Evolutionary conservation across 768 basidiomycete species (phyloP).

Genomic region (Leccinellum luteum): DNA sequence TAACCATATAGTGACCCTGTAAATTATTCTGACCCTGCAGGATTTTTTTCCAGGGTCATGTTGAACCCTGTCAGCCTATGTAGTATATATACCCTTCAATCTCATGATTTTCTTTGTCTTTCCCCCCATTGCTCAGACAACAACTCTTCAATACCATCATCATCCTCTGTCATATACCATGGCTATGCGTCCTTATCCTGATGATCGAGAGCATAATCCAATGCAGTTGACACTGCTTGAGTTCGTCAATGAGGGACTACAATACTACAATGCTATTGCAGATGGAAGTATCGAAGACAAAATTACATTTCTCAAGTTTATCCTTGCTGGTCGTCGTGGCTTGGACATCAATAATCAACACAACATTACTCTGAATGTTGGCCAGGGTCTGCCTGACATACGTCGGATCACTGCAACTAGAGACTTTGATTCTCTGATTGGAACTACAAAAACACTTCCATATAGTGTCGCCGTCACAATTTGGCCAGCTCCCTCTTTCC

Average conservation of each 20-base stretch:
- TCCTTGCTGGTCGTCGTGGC: background rate
- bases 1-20: too few relatives aligned
- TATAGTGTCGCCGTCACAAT: background rate
- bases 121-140: too few relatives aligned
- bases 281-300: background rate
- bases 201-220: background rate
- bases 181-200: background rate
- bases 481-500: constrained; percentile 1
- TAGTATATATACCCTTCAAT: too few relatives aligned
- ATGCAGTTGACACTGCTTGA: background rate
- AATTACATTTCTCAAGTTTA: constrained; percentile 2
- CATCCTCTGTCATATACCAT: background rate
- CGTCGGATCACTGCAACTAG: background rate
- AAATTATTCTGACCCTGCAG: too few relatives aligned
- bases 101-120: too few relatives aligned
- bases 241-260: background rate
- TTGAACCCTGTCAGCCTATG: too few relatives aligned
- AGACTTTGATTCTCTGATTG: constrained; percentile 7
- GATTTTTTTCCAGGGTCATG: too few relatives aligned
- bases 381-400: background rate
- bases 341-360: background rate
- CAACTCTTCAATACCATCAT: too few relatives aligned
- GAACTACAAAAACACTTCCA: background rate
- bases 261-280: background rate
- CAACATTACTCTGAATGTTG: background rate